phyloP scores from a whole-genome alignment of 768 basidiomycete genomes.

The Trametes cingulata region DNA sequence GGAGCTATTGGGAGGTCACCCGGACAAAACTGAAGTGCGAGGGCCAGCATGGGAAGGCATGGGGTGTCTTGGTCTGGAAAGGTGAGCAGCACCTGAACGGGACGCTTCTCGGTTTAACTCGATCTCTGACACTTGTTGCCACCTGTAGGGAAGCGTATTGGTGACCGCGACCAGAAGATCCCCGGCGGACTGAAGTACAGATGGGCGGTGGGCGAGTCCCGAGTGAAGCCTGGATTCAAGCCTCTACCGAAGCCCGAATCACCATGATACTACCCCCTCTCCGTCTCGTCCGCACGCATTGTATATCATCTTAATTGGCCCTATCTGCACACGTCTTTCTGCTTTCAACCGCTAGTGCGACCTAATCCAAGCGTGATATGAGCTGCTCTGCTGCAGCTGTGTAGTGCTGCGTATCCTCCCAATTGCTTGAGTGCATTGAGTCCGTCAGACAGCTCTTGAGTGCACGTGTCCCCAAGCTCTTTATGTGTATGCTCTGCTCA shows the following conservation, averaged over 20 bases:
- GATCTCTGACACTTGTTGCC: neutral
- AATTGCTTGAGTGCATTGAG: too few relatives aligned
- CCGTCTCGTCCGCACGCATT: neutral
- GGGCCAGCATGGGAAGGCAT: slow-evolving; percentile 78
- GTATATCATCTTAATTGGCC: neutral
- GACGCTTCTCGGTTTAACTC: neutral
- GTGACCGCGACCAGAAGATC: slow-evolving; percentile 60
- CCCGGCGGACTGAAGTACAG: slow-evolving; percentile 72
- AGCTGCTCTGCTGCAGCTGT: too few relatives aligned
- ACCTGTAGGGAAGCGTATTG: slow-evolving; percentile 60
- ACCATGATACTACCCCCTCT: neutral
- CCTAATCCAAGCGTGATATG: too few relatives aligned
- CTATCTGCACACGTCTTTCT: neutral
- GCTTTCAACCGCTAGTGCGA: neutral
- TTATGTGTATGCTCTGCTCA: too few relatives aligned
- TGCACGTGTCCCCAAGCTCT: too few relatives aligned
- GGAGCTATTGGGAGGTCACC: slow-evolving; percentile 78
- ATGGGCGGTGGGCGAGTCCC: slow-evolving; percentile 66
- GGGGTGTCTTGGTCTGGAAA: slow-evolving; percentile 80
- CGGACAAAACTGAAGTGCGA: slow-evolving; percentile 68
- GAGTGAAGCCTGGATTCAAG: slow-evolving; percentile 14
- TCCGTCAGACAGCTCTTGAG: too few relatives aligned
- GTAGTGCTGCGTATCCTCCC: too few relatives aligned
- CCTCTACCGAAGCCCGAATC: slow-evolving; percentile 3
- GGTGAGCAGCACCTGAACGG: slow-evolving; percentile 50